Conservation (phyloP, 106 monocot species). For the Dactylorhiza incarnata region DNA sequence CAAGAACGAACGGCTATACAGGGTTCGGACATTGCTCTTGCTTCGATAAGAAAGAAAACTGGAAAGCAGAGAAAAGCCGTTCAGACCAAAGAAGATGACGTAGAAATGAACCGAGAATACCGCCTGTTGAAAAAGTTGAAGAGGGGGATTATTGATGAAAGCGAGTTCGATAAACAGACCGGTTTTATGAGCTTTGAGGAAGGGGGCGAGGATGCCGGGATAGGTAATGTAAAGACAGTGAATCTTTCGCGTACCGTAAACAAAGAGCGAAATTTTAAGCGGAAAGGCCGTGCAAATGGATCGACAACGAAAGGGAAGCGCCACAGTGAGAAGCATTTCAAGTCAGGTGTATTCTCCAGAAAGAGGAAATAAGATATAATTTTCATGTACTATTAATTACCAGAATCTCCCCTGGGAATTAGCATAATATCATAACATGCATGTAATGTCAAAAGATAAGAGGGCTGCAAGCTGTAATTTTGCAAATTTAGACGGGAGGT, state of each 20-base stretch:
- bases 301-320: background rate
- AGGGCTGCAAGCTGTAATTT: no score
- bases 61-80: slow-evolving; percentile 66
- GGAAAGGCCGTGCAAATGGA: background rate
- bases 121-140: slow-evolving; percentile 85
- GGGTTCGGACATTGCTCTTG: background rate
- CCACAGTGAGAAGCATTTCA: background rate
- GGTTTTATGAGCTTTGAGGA: slow-evolving; percentile 35
- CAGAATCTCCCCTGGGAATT: no score
- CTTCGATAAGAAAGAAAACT: slow-evolving; percentile 58
- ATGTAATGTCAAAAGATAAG: no score
- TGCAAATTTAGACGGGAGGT: no score
- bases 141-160: slow-evolving; percentile 74
- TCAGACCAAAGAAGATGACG: slow-evolving; percentile 76
- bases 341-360: background rate
- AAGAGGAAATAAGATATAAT: background rate
- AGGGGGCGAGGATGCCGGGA: slow-evolving; percentile 2
- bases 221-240: background rate
- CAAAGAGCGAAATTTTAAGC: background rate
- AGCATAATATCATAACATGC: no score
- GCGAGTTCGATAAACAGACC: slow-evolving; percentile 73
- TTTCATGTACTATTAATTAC: no score
- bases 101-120: slow-evolving; percentile 78
- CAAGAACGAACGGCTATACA: slow-evolving; percentile 24
- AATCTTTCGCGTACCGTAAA: background rate